A percentile compares a stretch with the other conserved stretches of the same genome.
phyloP scores from a whole-genome alignment of 805 yeast species.

The Deakozyma indianensis region DNA sequence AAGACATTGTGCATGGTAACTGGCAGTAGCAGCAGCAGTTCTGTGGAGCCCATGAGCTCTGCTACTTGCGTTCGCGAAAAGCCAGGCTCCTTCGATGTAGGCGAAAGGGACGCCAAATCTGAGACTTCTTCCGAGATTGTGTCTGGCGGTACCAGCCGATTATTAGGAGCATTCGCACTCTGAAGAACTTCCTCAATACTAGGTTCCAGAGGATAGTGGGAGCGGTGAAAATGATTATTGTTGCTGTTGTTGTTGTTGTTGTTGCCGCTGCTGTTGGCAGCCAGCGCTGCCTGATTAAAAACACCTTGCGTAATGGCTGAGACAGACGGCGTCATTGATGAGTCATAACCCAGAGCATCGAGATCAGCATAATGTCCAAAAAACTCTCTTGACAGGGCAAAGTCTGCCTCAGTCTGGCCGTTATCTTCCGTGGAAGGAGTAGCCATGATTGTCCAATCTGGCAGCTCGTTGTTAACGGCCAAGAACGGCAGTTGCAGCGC shows the following conservation, averaged over 20 bases:
- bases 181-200: background rate
- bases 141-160: background rate
- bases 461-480: background rate
- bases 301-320: background rate
- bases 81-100: background rate
- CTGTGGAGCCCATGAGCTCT: conserved; percentile 2
- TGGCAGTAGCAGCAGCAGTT: conserved; percentile 10
- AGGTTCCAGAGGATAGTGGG: background rate
- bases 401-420: conserved; percentile 8
- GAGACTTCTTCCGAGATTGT: background rate
- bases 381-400: conserved; percentile 9
- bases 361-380: conserved; percentile 10
- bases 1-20: conserved; percentile 9
- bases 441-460: background rate
- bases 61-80: background rate
- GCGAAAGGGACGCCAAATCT: background rate
- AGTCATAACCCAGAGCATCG: background rate
- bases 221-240: background rate
- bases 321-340: background rate
- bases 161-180: too few relatives aligned
- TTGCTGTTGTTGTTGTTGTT: too few relatives aligned
- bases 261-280: background rate
- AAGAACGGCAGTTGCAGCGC: conserved; percentile 14
- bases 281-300: background rate
- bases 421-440: conserved; percentile 1